Base-by-base conservation (phyloP, 2,329 filamentous ascomycete genomes). In the Penicillium sp. region DNA sequence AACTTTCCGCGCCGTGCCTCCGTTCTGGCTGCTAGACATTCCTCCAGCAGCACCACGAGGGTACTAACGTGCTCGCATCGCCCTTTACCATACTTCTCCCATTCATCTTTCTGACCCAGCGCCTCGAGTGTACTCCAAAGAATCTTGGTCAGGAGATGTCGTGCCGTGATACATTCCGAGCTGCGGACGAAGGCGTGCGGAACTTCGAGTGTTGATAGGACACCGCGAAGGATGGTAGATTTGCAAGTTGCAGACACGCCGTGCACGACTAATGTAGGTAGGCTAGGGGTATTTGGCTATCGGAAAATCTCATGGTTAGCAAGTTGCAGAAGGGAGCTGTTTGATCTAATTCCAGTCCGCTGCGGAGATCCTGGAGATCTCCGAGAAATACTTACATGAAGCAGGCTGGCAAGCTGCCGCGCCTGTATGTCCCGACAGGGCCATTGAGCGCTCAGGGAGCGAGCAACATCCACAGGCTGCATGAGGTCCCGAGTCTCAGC, bases 191-290 rank as follows among this genome's bases (percentile, higher is more conserved):
- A 68, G 28, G 77, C 76, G 64, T 80, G 74, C 13, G 73, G 73
- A 37, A 80, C 81, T 3, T 84, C 81, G 8, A 90, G 84, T 35
- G 86, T 83, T 12, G 83, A 84, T 19, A 96, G 84, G 17, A 92
- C 84, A 3, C 84, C 82, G 60, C 83, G 82, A 3, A 89, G 82
- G 55, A 97, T 84, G 53, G 86, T 86, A 35, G 88, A 91, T 80
- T 98, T 98, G 44, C 93, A 94, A 0, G 93, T 96, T 2, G 92
- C 90, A 71, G 93, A 89, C 33, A 93, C 87, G 55, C 95, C 95
- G 76, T 98, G 89, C 53, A 96, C 78, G 24, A 97, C 88, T 12
- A 97, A 76, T 63, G 91, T 91, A 12, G 87, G 82, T 60, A 90
- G 91, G 60, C 87, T 89, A 33, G 91, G 89, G n/a, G 89, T 65